Conservation (phyloP, 495 filamentous ascomycete species). For the Lophiotrema nucula region DNA sequence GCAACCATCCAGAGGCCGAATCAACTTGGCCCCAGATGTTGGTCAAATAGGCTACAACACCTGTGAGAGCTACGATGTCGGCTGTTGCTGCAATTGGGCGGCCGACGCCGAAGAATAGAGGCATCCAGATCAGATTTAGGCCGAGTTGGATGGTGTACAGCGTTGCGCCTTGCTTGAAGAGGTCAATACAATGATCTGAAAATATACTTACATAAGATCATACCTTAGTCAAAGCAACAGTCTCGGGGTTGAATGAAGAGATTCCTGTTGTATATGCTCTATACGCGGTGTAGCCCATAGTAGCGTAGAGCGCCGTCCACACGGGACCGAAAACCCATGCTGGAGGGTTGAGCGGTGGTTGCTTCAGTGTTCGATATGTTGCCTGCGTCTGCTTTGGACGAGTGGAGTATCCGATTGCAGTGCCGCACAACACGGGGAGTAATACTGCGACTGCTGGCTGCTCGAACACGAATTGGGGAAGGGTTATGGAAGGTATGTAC, state of each 20-base stretch:
- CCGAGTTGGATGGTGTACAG: constrained; percentile 82
- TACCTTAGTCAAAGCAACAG: constrained; percentile 45
- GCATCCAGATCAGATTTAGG: constrained; percentile 89
- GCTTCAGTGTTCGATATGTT: constrained; percentile 65
- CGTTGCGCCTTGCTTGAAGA: constrained; percentile 58
- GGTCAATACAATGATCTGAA: background rate
- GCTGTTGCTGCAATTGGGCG: constrained; percentile 69
- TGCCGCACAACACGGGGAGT: constrained; percentile 64
- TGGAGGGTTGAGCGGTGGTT: constrained; percentile 79
- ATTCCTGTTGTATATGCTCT: constrained; percentile 63
- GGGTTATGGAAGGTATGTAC: constrained; percentile 56
- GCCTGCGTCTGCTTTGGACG: constrained; percentile 57
- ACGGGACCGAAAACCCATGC: constrained; percentile 76
- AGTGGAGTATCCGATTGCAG: constrained; percentile 60
- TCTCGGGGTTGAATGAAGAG: constrained; percentile 46
- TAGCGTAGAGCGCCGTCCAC: constrained; percentile 82
- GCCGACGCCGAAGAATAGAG: constrained; percentile 77
- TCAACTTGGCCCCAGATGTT: constrained; percentile 76
- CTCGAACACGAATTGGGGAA: constrained; percentile 62
- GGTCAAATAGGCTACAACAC: constrained; percentile 65
- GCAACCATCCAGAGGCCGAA: constrained; percentile 63
- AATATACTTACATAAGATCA: background rate
- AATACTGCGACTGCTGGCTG: constrained; percentile 66
- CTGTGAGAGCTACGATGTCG: constrained; percentile 71
- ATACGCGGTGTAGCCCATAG: constrained; percentile 88